phyloP scores from a whole-genome alignment of 2,329 filamentous ascomycete species.

The Calonectria pseudoreteaudii region DNA sequence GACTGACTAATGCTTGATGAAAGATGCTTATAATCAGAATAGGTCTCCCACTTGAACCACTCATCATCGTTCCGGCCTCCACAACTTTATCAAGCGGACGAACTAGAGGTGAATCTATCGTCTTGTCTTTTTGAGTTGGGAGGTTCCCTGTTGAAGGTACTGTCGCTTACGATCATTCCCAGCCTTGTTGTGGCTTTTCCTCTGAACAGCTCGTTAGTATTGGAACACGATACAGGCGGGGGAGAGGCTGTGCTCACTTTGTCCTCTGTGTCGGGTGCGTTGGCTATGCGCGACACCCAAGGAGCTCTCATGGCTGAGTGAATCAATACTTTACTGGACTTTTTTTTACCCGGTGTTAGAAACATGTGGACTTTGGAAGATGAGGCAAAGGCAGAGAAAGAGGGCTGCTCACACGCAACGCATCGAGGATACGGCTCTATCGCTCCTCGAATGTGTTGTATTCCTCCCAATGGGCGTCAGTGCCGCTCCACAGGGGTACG shows the following conservation, averaged over 20 bases:
- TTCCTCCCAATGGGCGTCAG: constrained; percentile 40
- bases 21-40: too few relatives aligned
- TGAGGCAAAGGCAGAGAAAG: too few relatives aligned
- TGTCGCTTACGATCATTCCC: constrained; percentile 40
- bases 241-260: constrained; percentile 19
- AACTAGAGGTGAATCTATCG: neutral
- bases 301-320: constrained; percentile 38
- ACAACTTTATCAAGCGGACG: too few relatives aligned
- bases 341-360: neutral
- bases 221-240: neutral
- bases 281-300: constrained; percentile 37
- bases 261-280: constrained; percentile 34
- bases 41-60: neutral
- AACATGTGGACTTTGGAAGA: neutral
- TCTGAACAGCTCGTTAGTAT: constrained; percentile 12
- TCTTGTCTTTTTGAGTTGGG: constrained; percentile 25
- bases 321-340: constrained; percentile 40
- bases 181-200: constrained; percentile 39
- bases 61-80: too few relatives aligned
- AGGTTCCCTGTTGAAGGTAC: constrained; percentile 23
- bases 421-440: constrained; percentile 38
- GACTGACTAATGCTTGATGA: neutral
- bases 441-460: constrained; percentile 39
- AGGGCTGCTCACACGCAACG: constrained; percentile 29
- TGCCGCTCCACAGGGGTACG: constrained; percentile 38